These are phyloP conservation scores for Curvularia verruculosa DNA, from an alignment of 2,329 filamentous ascomycete species.

Conservation along the genomic window DNA sequence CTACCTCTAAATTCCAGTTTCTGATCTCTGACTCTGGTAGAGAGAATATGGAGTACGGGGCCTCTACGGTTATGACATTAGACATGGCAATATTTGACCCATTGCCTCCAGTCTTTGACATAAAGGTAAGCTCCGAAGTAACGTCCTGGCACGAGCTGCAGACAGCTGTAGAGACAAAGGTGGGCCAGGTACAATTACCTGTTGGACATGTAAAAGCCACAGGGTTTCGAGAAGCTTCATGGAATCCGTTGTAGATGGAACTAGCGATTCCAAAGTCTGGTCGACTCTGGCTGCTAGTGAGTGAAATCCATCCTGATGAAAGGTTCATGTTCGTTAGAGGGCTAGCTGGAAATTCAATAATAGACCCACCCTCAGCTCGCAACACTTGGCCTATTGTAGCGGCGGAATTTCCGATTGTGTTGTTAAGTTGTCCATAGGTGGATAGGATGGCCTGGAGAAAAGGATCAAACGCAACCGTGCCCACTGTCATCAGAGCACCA, in stretches of 20 bases:
- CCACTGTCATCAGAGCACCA: slow-evolving; percentile 1
- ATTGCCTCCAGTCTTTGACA: not conserved
- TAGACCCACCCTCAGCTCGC: not conserved
- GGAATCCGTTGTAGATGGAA: slow-evolving; percentile 16
- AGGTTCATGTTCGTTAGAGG: not conserved
- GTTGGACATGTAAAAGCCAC: slow-evolving; percentile 10
- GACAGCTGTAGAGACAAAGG: slow-evolving; percentile 11
- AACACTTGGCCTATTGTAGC: not conserved
- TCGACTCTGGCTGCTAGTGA: not conserved
- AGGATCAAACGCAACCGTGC: slow-evolving; percentile 3
- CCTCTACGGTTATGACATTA: not conserved
- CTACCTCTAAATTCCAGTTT: not conserved
- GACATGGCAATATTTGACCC: no score
- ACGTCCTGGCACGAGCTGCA: slow-evolving; percentile 17
- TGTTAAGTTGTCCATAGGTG: slow-evolving; percentile 1
- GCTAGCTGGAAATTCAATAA: not conserved
- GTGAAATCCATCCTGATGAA: not conserved
- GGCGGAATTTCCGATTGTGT: not conserved
- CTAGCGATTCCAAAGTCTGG: slow-evolving; percentile 19
- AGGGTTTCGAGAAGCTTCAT: slow-evolving; percentile 1
- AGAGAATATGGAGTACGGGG: not conserved
- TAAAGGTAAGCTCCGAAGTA: slow-evolving; percentile 5
- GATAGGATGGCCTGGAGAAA: slow-evolving; percentile 2
- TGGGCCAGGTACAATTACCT: slow-evolving; percentile 19
- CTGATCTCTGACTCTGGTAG: slow-evolving; percentile 1